phyloP scores from a whole-genome alignment of 2,329 filamentous ascomycete genomes.

The Botrytis paeoniae region DNA sequence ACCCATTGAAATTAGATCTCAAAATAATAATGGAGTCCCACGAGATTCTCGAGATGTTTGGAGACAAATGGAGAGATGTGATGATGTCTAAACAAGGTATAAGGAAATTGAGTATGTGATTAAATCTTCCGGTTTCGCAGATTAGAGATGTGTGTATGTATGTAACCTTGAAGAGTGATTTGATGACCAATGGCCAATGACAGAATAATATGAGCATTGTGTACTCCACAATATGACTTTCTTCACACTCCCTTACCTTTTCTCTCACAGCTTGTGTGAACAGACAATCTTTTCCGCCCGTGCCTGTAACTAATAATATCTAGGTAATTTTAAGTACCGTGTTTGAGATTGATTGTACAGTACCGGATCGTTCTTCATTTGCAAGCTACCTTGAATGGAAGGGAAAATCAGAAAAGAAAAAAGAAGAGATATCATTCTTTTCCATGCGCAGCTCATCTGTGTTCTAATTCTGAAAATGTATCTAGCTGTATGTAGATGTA shows the following conservation, averaged over 20 bases:
- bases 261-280: neutral
- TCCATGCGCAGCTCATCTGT: neutral
- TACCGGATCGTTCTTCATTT: conserved; percentile 8
- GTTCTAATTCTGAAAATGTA: neutral
- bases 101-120: conserved; percentile 1
- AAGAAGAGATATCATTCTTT: neutral
- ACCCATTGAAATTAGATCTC: conserved; percentile 7
- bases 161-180: neutral
- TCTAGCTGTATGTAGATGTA: neutral
- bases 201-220: neutral
- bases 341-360: conserved; percentile 14
- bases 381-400: neutral
- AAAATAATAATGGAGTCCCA: conserved; percentile 9
- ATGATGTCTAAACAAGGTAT: conserved; percentile 5
- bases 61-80: neutral
- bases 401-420: neutral
- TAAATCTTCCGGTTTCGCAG: conserved; percentile 5
- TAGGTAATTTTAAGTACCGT: conserved; percentile 6
- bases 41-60: conserved; percentile 7
- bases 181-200: neutral
- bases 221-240: neutral
- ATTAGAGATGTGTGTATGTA: neutral
- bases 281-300: neutral
- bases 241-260: neutral
- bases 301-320: conserved; percentile 4